Conservation (phyloP, 805 yeast species). For the Candida methanosorbosa region DNA sequence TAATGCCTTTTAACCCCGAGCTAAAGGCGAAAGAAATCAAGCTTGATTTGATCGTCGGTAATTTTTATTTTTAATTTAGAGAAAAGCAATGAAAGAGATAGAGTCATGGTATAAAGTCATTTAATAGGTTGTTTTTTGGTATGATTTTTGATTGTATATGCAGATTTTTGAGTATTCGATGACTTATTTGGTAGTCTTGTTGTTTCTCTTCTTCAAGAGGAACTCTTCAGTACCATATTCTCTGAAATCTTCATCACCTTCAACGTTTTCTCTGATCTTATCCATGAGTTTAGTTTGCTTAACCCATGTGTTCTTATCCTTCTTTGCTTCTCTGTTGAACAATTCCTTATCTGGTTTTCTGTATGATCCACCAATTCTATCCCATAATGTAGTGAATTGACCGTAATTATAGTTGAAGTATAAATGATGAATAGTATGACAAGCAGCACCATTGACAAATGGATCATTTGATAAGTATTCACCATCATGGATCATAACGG, state of each 20-base stretch:
- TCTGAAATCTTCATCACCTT: constrained; percentile 72
- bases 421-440: constrained; percentile 94
- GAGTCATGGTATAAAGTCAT: no score
- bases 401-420: constrained; percentile 98
- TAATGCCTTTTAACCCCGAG: no score
- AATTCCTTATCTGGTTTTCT: constrained; percentile 86
- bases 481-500: constrained; percentile 98
- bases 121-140: no score
- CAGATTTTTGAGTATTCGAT: no score
- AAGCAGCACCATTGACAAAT: constrained; percentile 93
- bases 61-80: no score
- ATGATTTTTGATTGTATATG: no score
- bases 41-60: no score
- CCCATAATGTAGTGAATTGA: constrained; percentile 98
- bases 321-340: constrained; percentile 55
- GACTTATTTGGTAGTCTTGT: no score
- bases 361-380: constrained; percentile 88
- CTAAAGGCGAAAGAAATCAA: no score
- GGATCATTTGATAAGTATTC: constrained; percentile 92
- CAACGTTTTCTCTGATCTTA: constrained; percentile 66
- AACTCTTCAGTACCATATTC: constrained; percentile 52
- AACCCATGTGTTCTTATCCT: constrained; percentile 55
- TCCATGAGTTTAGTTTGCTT: constrained; percentile 72
- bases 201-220: constrained; percentile 16
- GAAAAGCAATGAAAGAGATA: no score